Conservation (phyloP, 192 early-diverging fungal genomes). For the Coemansia reversa region DNA sequence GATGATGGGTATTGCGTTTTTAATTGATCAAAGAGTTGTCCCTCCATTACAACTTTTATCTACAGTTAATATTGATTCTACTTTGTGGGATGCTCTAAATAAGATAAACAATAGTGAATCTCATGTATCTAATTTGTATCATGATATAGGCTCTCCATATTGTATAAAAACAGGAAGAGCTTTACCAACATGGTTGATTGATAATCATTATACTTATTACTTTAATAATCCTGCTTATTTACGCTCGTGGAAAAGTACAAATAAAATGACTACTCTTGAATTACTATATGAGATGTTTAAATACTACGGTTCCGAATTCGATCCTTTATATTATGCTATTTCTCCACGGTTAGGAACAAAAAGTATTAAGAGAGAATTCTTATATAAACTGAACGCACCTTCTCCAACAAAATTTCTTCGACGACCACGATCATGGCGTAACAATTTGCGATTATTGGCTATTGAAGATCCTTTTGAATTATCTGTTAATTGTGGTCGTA, state of each 20-base stretch:
- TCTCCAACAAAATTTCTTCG: not conserved
- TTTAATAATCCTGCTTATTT: not conserved
- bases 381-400: slow-evolving; percentile 17
- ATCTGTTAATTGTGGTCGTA: slow-evolving; percentile 31
- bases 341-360: slow-evolving; percentile 33
- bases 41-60: slow-evolving; percentile 43
- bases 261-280: slow-evolving; percentile 13
- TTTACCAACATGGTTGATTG: slow-evolving; percentile 11
- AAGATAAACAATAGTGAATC: slow-evolving; percentile 1
- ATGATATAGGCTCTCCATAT: not conserved
- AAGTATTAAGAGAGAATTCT: slow-evolving; percentile 20
- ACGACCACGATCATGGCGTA: slow-evolving; percentile 23
- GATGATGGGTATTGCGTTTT: slow-evolving; percentile 47
- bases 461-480: slow-evolving; percentile 48
- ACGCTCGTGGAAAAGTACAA: slow-evolving; percentile 26
- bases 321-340: slow-evolving; percentile 26
- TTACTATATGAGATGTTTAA: slow-evolving; percentile 34
- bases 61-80: not conserved
- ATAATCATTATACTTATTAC: slow-evolving; percentile 17
- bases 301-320: slow-evolving; percentile 34
- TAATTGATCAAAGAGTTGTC: slow-evolving; percentile 30
- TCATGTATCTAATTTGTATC: slow-evolving; percentile 1
- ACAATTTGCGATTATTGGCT: slow-evolving; percentile 24
- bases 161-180: slow-evolving; percentile 6
- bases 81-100: slow-evolving; percentile 14